Conservation (phyloP, 768 basidiomycete genomes). For the Thelephora ganbajun region DNA sequence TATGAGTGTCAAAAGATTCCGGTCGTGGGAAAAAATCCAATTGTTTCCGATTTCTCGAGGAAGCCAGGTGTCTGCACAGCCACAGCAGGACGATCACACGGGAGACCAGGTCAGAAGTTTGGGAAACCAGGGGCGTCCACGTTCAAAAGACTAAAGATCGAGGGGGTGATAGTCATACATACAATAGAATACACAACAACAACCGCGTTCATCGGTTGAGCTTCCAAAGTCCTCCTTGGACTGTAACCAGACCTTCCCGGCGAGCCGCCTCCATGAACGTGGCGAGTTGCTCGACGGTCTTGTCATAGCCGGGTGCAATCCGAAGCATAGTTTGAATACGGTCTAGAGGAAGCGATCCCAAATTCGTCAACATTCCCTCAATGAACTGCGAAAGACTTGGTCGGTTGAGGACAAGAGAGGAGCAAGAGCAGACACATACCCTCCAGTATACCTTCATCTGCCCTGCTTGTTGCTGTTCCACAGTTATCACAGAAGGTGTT, state of each 20-base stretch:
- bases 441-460: slow-evolving; percentile 88
- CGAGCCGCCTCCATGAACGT: slow-evolving; percentile 72
- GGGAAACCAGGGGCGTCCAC: too few relatives aligned
- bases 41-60: too few relatives aligned
- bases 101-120: too few relatives aligned
- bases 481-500: slow-evolving; percentile 32
- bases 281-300: slow-evolving; percentile 63
- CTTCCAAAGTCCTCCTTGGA: slow-evolving; percentile 61
- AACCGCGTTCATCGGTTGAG: slow-evolving; percentile 15
- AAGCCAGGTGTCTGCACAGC: too few relatives aligned
- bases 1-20: too few relatives aligned
- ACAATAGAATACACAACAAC: too few relatives aligned
- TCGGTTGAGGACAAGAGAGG: neutral
- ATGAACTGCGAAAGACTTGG: slow-evolving; percentile 43
- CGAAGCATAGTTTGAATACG: slow-evolving; percentile 85
- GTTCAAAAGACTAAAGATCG: too few relatives aligned
- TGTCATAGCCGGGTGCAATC: slow-evolving; percentile 73
- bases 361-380: slow-evolving; percentile 83
- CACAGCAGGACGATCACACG: too few relatives aligned
- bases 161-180: too few relatives aligned
- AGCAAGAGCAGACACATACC: slow-evolving; percentile 24
- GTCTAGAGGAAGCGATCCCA: slow-evolving; percentile 61
- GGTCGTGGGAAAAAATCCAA: too few relatives aligned
- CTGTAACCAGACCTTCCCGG: slow-evolving; percentile 60
- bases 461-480: slow-evolving; percentile 67